Evolutionary conservation across 345 rosid species (phyloP).

Genomic region (Mallotus nudiflorus): DNA sequence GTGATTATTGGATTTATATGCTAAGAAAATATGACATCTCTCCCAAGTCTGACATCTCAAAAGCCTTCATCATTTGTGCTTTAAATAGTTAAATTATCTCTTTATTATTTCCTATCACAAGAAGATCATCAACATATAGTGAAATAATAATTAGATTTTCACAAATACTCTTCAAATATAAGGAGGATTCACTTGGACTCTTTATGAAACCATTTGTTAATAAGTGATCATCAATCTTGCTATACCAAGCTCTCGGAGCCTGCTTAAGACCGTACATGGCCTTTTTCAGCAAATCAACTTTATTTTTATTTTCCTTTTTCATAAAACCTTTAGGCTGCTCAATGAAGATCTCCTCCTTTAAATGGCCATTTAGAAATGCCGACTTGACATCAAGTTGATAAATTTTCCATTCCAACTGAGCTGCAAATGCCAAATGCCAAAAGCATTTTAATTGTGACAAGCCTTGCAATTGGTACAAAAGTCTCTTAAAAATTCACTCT

Average conservation of each 20-base stretch:
- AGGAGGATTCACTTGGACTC: no score
- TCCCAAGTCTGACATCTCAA: background rate
- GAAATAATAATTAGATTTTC: background rate
- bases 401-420: background rate
- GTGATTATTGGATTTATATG: background rate
- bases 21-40: background rate
- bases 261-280: background rate
- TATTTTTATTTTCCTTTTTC: background rate
- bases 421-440: background rate
- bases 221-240: no score
- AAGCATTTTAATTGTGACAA: no score
- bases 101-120: background rate
- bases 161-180: no score
- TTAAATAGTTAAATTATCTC: background rate
- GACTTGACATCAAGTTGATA: background rate
- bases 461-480: no score
- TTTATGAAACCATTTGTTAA: no score
- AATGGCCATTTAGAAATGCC: background rate
- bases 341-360: background rate
- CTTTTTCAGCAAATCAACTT: background rate
- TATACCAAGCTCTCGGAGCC: background rate
- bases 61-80: no score
- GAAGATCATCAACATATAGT: background rate
- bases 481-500: no score
- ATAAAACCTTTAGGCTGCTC: background rate